phyloP scores from a whole-genome alignment of 176 grass and related monocot species.

The Typha latifolia region DNA sequence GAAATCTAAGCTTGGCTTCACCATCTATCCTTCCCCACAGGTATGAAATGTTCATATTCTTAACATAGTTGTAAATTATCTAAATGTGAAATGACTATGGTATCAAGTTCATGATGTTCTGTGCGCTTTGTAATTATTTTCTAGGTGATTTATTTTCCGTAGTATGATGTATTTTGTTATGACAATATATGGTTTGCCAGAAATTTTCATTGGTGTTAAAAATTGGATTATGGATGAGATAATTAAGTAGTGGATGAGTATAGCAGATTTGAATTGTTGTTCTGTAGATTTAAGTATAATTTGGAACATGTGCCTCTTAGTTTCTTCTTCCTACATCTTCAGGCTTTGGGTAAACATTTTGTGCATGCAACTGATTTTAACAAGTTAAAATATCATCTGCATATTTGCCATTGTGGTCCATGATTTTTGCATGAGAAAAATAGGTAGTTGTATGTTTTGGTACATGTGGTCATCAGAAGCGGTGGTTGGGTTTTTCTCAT shows the following conservation, averaged over 20 bases:
- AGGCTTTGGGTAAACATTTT: neutral
- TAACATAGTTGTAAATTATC: neutral
- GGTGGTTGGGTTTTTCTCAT: neutral
- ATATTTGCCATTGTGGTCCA: neutral
- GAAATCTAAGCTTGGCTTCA: constrained; percentile 98
- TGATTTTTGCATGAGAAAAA: neutral
- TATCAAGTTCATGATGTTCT: constrained; percentile 1
- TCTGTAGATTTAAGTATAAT: neutral
- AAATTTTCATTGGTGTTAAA: neutral
- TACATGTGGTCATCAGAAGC: neutral
- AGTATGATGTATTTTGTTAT: neutral
- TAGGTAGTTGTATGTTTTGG: neutral
- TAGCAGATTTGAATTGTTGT: neutral
- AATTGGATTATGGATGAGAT: neutral
- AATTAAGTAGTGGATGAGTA: neutral
- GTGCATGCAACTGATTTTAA: neutral
- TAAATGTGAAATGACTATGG: neutral
- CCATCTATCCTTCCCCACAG: constrained; percentile 95
- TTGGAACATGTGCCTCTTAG: neutral
- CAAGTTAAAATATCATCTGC: neutral
- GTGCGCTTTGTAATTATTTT: neutral
- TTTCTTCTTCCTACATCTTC: neutral
- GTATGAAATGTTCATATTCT: constrained; percentile 17
- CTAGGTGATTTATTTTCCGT: neutral
- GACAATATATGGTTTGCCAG: no score